phyloP scores from a whole-genome alignment of 2,329 filamentous ascomycete species.

The Diaporthe capsici region DNA sequence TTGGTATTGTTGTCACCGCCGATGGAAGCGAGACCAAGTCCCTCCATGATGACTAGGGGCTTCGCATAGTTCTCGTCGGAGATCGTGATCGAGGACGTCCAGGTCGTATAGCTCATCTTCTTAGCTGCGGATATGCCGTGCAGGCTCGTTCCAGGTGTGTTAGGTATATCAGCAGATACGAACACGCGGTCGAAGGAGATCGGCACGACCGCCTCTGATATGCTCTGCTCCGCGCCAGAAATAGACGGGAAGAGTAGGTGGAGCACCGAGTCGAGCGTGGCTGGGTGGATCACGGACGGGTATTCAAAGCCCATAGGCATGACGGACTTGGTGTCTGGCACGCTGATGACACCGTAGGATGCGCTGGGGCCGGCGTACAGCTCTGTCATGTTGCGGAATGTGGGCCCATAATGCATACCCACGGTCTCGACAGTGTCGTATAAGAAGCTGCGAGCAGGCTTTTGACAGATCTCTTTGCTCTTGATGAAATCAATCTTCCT shows the following conservation, averaged over 20 bases:
- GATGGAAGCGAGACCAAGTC: constrained; percentile 10
- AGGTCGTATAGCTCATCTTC: constrained; percentile 32
- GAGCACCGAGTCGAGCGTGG: constrained; percentile 6
- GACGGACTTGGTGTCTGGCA: constrained; percentile 16
- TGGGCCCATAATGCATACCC: constrained; percentile 13
- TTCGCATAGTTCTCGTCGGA: not conserved
- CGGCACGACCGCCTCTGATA: constrained; percentile 13
- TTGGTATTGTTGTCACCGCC: constrained; percentile 4
- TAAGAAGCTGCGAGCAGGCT: constrained; percentile 16
- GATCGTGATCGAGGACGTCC: constrained; percentile 1
- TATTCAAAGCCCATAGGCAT: constrained; percentile 29
- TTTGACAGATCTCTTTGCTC: constrained; percentile 1
- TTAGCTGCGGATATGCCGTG: constrained; percentile 18
- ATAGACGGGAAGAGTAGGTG: constrained; percentile 32
- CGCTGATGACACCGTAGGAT: not conserved
- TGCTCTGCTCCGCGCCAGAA: constrained; percentile 8
- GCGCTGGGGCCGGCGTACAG: constrained; percentile 6
- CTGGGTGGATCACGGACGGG: constrained; percentile 21
- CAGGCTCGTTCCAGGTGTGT: not conserved
- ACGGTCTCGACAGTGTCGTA: constrained; percentile 29
- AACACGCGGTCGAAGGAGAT: constrained; percentile 36
- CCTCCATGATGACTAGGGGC: constrained; percentile 26
- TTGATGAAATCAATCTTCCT: not conserved
- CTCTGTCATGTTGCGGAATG: constrained; percentile 25
- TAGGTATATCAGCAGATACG: constrained; percentile 2